Evolutionary conservation across 805 yeast genomes (phyloP), one percentile per base, ranked within the genome.

Genomic region (Zygotorulaspora sp.): DNA sequence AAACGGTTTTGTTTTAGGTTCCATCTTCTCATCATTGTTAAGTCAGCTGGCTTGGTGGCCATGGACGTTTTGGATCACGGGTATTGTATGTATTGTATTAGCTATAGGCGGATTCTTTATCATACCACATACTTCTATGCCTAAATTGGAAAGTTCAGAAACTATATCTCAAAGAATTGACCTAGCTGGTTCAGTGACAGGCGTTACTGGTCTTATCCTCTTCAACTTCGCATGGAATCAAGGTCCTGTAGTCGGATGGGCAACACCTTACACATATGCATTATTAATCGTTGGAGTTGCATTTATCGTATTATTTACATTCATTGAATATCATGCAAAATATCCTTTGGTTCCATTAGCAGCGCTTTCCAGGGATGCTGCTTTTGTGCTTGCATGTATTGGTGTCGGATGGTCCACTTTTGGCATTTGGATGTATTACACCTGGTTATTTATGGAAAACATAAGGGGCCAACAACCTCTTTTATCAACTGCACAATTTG

Each of bases 181-280:
- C 49, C 58, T 58, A 36, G 34, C 54, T 3, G 83, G 83, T 5
- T 65, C 77, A 0, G 14, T 65, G 0, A 49, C 72, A 4, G 85
- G 83, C 1, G 67, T 79, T 3, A 36, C 59, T 3, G 83, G 81
- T 0, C 61, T 81, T 30, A 63, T 78, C 2, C 57, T 81, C 27
- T 62, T 81, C 54, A 78, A 75, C 45, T 74, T 79, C 45, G 73
- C 74, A 2, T 75, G 83, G 77, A 79, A 76, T 46, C 83, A 81
- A 52, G 86, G 79, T 3, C 83, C 86, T 0, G 68, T 70, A 3
- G 77, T 64, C 2, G 83, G 85, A 13, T 81, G 85, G 84, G 45
- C 55, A 7, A 51, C 52, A 0, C 66, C 76, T 1, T 79, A 79
- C 46, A 70, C 75, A 19, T 72, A 75, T 31, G 70, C 64, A 0